Evolutionary conservation across 2,329 filamentous ascomycete species (phyloP), one percentile per base, ranked within the genome.

Genomic region (Rutstroemia sp.): DNA sequence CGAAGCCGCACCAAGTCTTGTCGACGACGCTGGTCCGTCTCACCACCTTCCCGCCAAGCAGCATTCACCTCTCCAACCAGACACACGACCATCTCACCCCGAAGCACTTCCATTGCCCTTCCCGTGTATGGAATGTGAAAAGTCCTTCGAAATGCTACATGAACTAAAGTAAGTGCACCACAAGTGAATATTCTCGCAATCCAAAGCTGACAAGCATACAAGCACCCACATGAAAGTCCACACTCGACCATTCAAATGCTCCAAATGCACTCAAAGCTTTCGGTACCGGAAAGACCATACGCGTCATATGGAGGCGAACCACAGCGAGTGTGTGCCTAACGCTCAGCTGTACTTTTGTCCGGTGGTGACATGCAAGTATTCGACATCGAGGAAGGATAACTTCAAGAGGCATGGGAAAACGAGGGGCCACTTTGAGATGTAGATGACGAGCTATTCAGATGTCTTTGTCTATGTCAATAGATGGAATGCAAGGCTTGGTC

Each of bases 361-460:
- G 9, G 6, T 12, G 51, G 42, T 10, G 14, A 48, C 8, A 16
- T 54, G 51, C 30, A 54, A 54, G n/a, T 12, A 30, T 17, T 48
- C 51, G 47, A 54, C 16, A 27, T 27, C n/a, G 23, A 54, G 51
- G 42, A 47, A 36, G 16, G 30, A 54, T 25, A 54, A 54, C 9
- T 39, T 14, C 16, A 34, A 14, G 16, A 47, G 51, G 17, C 51
- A 54, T 47, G 44, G 23, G 16, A 48, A 39, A 42, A n/a, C 3
- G 5, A 5, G 16, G 16, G 16, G 39, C 0, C 39, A 42, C 9
- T 42, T n/a, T 19, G 39, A 42, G 17, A 19, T 6, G 9, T 42
- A 19, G 39, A 34, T 4, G 9, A 34, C 9, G 30, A 34, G 10
- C 4, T 34, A 12, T 4, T 34, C 30, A 10, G 8, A 34, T 34